phyloP scores from a whole-genome alignment of 352 stramenopile species.

The Pythium phragmitis region DNA sequence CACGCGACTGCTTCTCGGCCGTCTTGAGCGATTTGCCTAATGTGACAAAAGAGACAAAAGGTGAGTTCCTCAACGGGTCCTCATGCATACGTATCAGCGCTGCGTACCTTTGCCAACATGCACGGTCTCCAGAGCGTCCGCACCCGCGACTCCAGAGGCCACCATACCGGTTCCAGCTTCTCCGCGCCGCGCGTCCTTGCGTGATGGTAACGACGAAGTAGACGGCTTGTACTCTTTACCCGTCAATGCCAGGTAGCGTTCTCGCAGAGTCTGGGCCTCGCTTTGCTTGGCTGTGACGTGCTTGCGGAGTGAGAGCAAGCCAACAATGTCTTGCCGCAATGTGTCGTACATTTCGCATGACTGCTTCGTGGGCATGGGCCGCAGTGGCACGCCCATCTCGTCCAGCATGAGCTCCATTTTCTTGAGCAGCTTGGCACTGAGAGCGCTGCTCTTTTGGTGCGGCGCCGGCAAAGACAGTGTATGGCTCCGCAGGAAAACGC shows the following conservation, averaged over 20 bases:
- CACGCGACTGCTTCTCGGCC: constrained; percentile 49
- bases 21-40: constrained; percentile 54
- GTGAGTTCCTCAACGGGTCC: not conserved
- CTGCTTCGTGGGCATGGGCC: constrained; percentile 70
- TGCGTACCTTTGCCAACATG: constrained; percentile 41
- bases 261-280: constrained; percentile 44
- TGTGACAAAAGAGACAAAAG: constrained; percentile 4
- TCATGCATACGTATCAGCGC: not conserved
- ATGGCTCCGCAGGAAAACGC: constrained; percentile 59
- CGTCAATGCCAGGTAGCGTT: constrained; percentile 57
- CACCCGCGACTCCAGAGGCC: not conserved
- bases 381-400: constrained; percentile 58
- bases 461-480: constrained; percentile 49
- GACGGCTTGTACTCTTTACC: constrained; percentile 51
- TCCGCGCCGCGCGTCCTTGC: constrained; percentile 7
- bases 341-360: constrained; percentile 63
- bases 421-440: constrained; percentile 66
- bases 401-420: constrained; percentile 69
- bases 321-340: constrained; percentile 55
- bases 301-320: constrained; percentile 58
- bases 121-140: constrained; percentile 12
- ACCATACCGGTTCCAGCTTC: not conserved
- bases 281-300: constrained; percentile 57
- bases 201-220: constrained; percentile 35
- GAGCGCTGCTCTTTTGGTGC: constrained; percentile 31